Base-by-base conservation (phyloP, 2,329 filamentous ascomycete species). In the Immersiporthe knoxdaviesiana region DNA sequence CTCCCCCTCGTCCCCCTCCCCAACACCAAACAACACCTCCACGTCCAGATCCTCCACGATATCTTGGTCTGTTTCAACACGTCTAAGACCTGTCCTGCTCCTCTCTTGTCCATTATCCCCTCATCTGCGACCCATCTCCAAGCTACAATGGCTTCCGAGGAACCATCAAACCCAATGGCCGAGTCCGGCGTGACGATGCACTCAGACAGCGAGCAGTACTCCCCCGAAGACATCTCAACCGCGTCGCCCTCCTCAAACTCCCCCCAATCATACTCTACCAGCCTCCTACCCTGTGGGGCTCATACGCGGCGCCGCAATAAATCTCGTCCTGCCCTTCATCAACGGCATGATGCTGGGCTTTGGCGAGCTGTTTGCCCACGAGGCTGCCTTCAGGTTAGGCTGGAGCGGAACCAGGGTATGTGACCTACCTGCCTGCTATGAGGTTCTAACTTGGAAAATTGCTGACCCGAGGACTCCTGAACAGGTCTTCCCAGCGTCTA, bases 291-390 rank as follows among this genome's bases (percentile, higher is more conserved):
- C 76, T 97, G 59, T 97, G 93, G 92, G 92, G 12, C 80, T 99
- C 72, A 74, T 97, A 67, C 89, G 95, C 67, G 93, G 96, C 50
- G 93, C 94, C 21, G 94, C 94, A 7, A 99, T 99, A 81, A 99
- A 99, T 79, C 84, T 99, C n/a, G 76, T 99, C 1, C 82, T 99
- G 27, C 96, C 96, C 0, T 99, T 99, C 76, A 89, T 99, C 77
- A 99, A 99, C 81, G 96, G 96, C 61, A 88, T 99, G 84, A 99
- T 99, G 96, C 82, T 99, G 76, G 96, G 96, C 2, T 97, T 99
- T 77, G 96, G 96, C 74, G 96, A 99, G 82, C 82, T 99, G 65
- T 95, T 99, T 80, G 96, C 96, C 67, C 96, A 99, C 78, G 96
- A 99, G 83, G 91, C 93, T 64, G 96, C 96, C 1, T 99, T 95